Conservation (phyloP, 371 early-diverging fungal species). For the Apophysomyces trapeziformis region DNA sequence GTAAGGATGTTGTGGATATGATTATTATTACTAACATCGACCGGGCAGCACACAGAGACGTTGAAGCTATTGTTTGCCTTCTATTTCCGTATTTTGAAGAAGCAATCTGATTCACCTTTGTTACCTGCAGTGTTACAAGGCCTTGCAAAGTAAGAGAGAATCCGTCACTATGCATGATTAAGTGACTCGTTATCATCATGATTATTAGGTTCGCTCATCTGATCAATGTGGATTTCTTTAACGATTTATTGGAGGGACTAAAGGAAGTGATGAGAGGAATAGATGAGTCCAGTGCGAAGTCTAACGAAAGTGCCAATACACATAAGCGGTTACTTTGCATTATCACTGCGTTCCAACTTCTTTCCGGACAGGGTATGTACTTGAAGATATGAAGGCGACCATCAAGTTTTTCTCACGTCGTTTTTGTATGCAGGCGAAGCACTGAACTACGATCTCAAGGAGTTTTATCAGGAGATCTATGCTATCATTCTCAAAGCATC, state of each 20-base stretch:
- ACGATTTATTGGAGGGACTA: slow-evolving; percentile 83
- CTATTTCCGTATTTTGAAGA: slow-evolving; percentile 93
- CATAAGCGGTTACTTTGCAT: slow-evolving; percentile 84
- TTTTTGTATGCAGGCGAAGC: slow-evolving; percentile 63
- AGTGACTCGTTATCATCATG: not conserved
- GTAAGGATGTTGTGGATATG: slow-evolving; percentile 42
- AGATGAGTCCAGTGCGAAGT: slow-evolving; percentile 39
- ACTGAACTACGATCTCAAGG: slow-evolving; percentile 85
- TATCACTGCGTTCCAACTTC: slow-evolving; percentile 83
- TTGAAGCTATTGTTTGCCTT: slow-evolving; percentile 90
- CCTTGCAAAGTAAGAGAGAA: slow-evolving; percentile 64
- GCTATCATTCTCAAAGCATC: slow-evolving; percentile 73
- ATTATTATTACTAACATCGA: not conserved
- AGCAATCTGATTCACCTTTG: slow-evolving; percentile 74
- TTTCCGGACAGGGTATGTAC: slow-evolving; percentile 74
- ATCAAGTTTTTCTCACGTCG: not conserved
- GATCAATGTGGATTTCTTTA: slow-evolving; percentile 93
- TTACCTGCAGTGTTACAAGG: slow-evolving; percentile 90
- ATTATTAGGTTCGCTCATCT: slow-evolving; percentile 80
- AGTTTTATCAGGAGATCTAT: slow-evolving; percentile 84
- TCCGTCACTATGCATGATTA: not conserved
- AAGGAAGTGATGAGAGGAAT: slow-evolving; percentile 73
- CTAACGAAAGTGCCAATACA: slow-evolving; percentile 47
- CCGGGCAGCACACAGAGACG: slow-evolving; percentile 81
- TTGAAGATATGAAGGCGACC: not conserved